phyloP scores from a whole-genome alignment of 495 filamentous ascomycete species.

The Chaetomium cochliodes region DNA sequence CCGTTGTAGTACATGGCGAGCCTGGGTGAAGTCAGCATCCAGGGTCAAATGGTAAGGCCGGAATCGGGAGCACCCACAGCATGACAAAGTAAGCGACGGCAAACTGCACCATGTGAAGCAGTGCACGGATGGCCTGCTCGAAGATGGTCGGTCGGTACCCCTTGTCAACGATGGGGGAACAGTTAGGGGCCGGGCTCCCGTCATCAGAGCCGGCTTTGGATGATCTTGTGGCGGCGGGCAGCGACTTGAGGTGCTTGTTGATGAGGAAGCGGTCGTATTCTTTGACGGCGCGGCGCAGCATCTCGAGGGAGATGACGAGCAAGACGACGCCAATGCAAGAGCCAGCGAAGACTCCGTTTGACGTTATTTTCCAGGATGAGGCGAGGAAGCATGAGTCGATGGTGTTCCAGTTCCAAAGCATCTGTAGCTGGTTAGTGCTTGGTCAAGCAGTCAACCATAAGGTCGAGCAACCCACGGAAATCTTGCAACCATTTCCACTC shows the following conservation, averaged over 20 bases:
- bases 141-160: slow-evolving; percentile 50
- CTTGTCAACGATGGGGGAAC: neutral
- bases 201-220: slow-evolving; percentile 3
- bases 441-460: neutral
- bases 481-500: slow-evolving; percentile 21
- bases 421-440: slow-evolving; percentile 33
- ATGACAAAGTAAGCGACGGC: slow-evolving; percentile 70
- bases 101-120: slow-evolving; percentile 66
- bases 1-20: slow-evolving; percentile 66
- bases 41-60: neutral
- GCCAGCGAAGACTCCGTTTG: slow-evolving; percentile 61
- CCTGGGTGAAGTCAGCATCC: slow-evolving; percentile 4
- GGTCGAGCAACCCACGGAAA: slow-evolving; percentile 19
- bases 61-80: slow-evolving; percentile 39
- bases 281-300: slow-evolving; percentile 57
- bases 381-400: slow-evolving; percentile 71
- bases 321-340: slow-evolving; percentile 67
- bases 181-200: slow-evolving; percentile 1
- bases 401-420: slow-evolving; percentile 78
- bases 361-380: slow-evolving; percentile 61
- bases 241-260: slow-evolving; percentile 34
- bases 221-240: neutral
- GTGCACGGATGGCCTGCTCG: slow-evolving; percentile 61
- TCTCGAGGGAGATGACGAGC: slow-evolving; percentile 62
- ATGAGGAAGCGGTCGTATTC: slow-evolving; percentile 63